Percentiles rank a stretch among this genome's conserved stretches.
Evolutionary conservation across 2,329 filamentous ascomycete genomes (phyloP).

Genomic region (Pestalotiopsis sp.): DNA sequence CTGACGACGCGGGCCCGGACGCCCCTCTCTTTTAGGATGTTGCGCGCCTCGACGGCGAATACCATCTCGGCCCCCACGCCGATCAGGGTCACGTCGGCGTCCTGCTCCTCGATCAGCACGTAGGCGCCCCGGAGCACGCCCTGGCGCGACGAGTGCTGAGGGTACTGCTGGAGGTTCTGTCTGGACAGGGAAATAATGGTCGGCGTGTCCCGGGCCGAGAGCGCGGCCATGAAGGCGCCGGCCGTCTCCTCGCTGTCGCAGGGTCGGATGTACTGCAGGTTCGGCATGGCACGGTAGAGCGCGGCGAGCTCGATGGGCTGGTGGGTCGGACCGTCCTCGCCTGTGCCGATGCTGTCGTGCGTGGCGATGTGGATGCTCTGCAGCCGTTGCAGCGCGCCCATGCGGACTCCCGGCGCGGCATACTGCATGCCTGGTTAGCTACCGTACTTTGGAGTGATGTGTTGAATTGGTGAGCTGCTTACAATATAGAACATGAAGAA

Average conservation of each 20-base stretch:
- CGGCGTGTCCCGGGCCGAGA: slow-evolving; percentile 35
- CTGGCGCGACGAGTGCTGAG: slow-evolving; percentile 34
- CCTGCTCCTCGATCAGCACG: slow-evolving; percentile 32
- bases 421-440: slow-evolving; percentile 16
- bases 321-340: slow-evolving; percentile 59
- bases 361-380: slow-evolving; percentile 56
- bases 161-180: slow-evolving; percentile 39
- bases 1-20: slow-evolving; percentile 44
- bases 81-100: slow-evolving; percentile 41
- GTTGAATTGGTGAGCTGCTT: neutral
- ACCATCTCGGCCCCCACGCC: slow-evolving; percentile 39
- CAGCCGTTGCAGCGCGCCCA: slow-evolving; percentile 53
- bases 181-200: slow-evolving; percentile 47
- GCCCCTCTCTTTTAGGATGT: slow-evolving; percentile 36
- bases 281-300: slow-evolving; percentile 58
- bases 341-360: slow-evolving; percentile 57
- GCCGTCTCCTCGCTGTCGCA: slow-evolving; percentile 55
- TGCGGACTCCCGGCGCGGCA: slow-evolving; percentile 53
- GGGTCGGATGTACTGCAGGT: slow-evolving; percentile 55
- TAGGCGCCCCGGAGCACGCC: slow-evolving; percentile 43
- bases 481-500: slow-evolving; percentile 62
- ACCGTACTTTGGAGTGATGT: no score
- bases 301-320: slow-evolving; percentile 55
- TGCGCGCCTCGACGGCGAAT: slow-evolving; percentile 45
- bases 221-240: slow-evolving; percentile 45